Evolutionary conservation across 1,139 yeast species (phyloP).

Genomic region (Suhomyces chickasaworum): DNA sequence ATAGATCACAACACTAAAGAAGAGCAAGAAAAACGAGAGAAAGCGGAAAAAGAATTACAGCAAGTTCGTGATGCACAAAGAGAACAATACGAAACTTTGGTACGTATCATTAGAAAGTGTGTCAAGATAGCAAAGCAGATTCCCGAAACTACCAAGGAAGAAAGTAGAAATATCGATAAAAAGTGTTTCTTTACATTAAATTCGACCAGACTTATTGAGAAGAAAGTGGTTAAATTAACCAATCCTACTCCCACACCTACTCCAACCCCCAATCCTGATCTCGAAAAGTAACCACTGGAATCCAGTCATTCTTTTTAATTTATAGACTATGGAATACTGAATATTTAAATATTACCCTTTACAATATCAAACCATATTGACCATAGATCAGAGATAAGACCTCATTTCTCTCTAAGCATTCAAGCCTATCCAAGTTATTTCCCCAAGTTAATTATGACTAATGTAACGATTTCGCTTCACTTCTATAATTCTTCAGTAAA

Average conservation of each 20-base stretch:
- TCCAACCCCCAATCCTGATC: constrained; percentile 4
- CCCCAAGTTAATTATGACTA: no score
- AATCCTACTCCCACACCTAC: no score
- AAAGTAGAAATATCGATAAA: constrained; percentile 61
- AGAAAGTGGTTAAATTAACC: constrained; percentile 33
- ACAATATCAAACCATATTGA: no score
- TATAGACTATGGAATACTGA: not conserved
- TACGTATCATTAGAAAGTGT: constrained; percentile 52
- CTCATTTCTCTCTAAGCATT: no score
- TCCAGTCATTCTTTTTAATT: not conserved
- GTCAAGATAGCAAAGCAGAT: constrained; percentile 45
- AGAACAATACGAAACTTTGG: constrained; percentile 44
- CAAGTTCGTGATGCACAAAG: constrained; percentile 11
- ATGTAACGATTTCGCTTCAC: no score
- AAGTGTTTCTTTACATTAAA: constrained; percentile 64
- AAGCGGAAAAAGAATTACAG: constrained; percentile 19
- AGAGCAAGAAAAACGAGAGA: constrained; percentile 16
- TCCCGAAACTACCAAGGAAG: constrained; percentile 55
- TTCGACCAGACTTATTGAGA: constrained; percentile 54
- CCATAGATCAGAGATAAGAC: no score
- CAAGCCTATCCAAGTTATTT: no score
- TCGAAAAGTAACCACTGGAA: not conserved
- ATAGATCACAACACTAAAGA: not conserved
- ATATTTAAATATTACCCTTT: no score
- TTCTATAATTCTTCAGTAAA: no score